Evolutionary conservation across 345 rosid genomes (phyloP).

Genomic region (Acer yangbiense): DNA sequence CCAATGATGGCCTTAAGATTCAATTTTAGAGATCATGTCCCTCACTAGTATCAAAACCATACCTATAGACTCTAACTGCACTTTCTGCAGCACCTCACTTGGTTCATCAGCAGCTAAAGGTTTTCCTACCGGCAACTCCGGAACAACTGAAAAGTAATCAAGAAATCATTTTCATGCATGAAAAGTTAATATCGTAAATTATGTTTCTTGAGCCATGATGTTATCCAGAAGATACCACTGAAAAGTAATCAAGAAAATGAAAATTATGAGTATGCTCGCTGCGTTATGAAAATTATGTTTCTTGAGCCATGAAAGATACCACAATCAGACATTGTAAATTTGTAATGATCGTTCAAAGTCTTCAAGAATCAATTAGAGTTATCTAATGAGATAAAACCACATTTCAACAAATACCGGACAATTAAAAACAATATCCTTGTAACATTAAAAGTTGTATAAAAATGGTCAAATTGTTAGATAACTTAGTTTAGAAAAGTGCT

Average conservation of each 20-base stretch:
- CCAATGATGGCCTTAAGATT: not conserved
- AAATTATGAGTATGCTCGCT: too few species aligned
- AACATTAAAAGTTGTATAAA: not conserved
- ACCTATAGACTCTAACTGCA: slow-evolving; percentile 58
- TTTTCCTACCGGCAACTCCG: slow-evolving; percentile 33
- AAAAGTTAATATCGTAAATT: not conserved
- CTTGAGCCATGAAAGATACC: not conserved
- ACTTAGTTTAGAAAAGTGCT: too few species aligned
- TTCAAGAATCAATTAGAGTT: not conserved
- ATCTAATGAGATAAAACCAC: not conserved
- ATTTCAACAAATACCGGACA: too few species aligned
- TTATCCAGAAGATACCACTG: slow-evolving; percentile 22
- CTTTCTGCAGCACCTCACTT: slow-evolving; percentile 42
- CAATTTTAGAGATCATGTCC: not conserved
- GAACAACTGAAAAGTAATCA: slow-evolving; percentile 35
- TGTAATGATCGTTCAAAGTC: not conserved
- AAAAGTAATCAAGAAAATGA: slow-evolving; percentile 17
- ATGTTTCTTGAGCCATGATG: too few species aligned
- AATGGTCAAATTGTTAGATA: not conserved
- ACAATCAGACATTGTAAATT: not conserved
- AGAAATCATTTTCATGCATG: slow-evolving; percentile 6
- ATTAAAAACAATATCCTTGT: not conserved
- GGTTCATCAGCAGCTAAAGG: slow-evolving; percentile 53
- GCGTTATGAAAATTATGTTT: not conserved
- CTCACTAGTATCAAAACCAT: slow-evolving; percentile 7